phyloP scores from a whole-genome alignment of 179 eudicot species.

The Heliamphora pulchella region DNA sequence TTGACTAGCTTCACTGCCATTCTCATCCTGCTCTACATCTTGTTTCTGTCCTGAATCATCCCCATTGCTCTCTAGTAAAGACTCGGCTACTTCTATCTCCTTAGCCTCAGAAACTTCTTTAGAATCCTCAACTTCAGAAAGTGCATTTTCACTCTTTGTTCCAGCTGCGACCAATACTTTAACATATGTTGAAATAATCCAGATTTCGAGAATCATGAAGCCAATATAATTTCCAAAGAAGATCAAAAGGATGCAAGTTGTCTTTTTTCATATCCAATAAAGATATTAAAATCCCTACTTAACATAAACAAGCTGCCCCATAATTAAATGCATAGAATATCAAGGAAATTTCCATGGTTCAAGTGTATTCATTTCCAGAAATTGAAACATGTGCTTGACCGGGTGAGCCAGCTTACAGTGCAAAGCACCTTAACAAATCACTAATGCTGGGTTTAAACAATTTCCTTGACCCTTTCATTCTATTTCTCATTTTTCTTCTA shows the following conservation, averaged over 20 bases:
- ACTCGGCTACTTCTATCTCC: slow-evolving; percentile 35
- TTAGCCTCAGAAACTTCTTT: slow-evolving; percentile 36
- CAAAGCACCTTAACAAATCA: not conserved
- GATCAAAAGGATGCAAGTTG: not conserved
- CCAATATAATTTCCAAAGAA: not conserved
- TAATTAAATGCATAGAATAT: not conserved
- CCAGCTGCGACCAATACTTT: slow-evolving; percentile 30
- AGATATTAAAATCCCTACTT: not conserved
- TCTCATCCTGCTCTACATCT: slow-evolving; percentile 45
- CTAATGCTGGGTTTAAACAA: not conserved
- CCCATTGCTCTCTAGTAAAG: slow-evolving; percentile 32
- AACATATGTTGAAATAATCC: not conserved
- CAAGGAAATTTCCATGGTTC: not conserved
- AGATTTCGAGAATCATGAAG: not conserved
- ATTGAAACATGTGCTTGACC: not conserved
- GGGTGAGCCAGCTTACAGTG: not conserved
- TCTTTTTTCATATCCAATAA: not conserved
- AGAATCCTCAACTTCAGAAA: slow-evolving; percentile 39
- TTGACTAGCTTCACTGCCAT: slow-evolving; percentile 42
- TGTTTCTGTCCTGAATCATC: slow-evolving; percentile 45
- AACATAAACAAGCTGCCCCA: too few relatives aligned
- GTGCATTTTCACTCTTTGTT: slow-evolving; percentile 35
- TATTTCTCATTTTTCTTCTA: not conserved
- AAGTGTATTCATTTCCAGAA: not conserved
- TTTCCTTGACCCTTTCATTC: not conserved